phyloP scores from a whole-genome alignment of 805 yeast species.

The Lachancea lanzarotensis region DNA sequence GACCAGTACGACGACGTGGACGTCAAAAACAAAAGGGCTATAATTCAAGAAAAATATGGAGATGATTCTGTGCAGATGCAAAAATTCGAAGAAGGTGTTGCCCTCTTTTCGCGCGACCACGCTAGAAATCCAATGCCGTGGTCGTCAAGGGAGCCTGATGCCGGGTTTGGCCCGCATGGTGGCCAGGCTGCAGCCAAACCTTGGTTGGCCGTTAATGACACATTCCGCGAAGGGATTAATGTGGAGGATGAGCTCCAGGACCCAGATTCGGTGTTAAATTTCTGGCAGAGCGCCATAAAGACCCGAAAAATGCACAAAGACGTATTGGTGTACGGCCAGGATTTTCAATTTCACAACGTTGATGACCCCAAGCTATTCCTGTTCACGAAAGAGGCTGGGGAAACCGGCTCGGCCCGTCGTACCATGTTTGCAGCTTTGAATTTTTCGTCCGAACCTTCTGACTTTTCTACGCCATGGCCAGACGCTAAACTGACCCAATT shows the following conservation, averaged over 20 bases:
- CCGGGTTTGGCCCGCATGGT: constrained; percentile 39
- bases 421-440: constrained; percentile 37
- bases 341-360: constrained; percentile 38
- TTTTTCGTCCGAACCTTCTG: constrained; percentile 32
- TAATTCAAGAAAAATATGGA: constrained; percentile 22
- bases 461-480: constrained; percentile 28
- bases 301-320: constrained; percentile 41
- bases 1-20: constrained; percentile 46
- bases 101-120: constrained; percentile 41
- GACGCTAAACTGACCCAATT: constrained; percentile 30
- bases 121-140: constrained; percentile 51
- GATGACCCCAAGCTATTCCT: constrained; percentile 38
- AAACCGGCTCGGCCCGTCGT: constrained; percentile 15
- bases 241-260: constrained; percentile 42
- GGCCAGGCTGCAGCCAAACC: constrained; percentile 34
- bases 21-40: constrained; percentile 37
- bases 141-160: constrained; percentile 34
- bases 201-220: constrained; percentile 31
- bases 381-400: constrained; percentile 34
- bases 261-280: constrained; percentile 39
- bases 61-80: constrained; percentile 18
- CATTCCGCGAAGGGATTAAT: constrained; percentile 35
- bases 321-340: constrained; percentile 38
- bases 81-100: constrained; percentile 30
- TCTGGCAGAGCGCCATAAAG: constrained; percentile 39